Conservation (phyloP, 1,284 basidiomycete genomes). For the Blastosporella zonata region DNA sequence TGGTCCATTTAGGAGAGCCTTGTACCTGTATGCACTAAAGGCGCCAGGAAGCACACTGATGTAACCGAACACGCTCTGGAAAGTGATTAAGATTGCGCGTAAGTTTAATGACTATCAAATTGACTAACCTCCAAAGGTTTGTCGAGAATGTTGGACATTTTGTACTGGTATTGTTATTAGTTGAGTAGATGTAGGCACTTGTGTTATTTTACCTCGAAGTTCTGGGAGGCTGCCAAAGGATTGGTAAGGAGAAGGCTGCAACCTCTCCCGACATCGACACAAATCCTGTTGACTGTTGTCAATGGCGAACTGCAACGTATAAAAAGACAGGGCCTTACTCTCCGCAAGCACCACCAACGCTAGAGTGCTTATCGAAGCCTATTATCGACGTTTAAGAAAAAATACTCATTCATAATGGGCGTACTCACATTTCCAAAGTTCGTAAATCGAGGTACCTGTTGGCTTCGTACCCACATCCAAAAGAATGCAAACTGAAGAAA, state of each 20-base stretch:
- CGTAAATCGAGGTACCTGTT: slow-evolving; percentile 90
- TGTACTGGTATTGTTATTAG: slow-evolving; percentile 49
- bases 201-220: slow-evolving; percentile 64
- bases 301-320: not conserved
- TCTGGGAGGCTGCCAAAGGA: slow-evolving; percentile 88
- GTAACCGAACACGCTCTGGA: slow-evolving; percentile 83
- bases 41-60: slow-evolving; percentile 89
- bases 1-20: slow-evolving; percentile 76
- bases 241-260: slow-evolving; percentile 81
- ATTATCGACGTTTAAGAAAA: slow-evolving; percentile 5
- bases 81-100: slow-evolving; percentile 1
- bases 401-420: not conserved
- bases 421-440: slow-evolving; percentile 83
- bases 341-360: slow-evolving; percentile 94
- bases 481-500: slow-evolving; percentile 66
- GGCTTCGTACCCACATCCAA: slow-evolving; percentile 95
- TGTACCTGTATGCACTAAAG: slow-evolving; percentile 91
- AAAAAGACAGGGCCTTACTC: slow-evolving; percentile 50
- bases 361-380: slow-evolving; percentile 88
- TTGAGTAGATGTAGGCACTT: not conserved
- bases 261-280: slow-evolving; percentile 77
- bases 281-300: slow-evolving; percentile 63
- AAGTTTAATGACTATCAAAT: not conserved
- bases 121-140: slow-evolving; percentile 78
- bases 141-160: slow-evolving; percentile 92